These are phyloP conservation scores for Balamuthia mandrillaris DNA, from an alignment of 208 protist species.

Conservation along the genomic window DNA sequence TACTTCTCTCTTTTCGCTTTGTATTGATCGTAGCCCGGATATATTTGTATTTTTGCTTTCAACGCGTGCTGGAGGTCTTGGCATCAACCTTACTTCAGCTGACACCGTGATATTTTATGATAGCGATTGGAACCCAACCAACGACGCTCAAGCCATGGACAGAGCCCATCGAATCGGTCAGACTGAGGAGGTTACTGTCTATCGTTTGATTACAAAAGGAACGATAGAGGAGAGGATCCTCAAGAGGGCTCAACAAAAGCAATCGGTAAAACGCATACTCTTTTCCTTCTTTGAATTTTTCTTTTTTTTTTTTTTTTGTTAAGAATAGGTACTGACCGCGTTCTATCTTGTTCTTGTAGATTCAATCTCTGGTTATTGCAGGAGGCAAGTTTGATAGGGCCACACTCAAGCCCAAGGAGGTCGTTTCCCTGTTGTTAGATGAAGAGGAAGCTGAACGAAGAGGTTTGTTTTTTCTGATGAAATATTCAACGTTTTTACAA, in stretches of 20 bases:
- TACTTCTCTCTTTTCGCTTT: too few relatives aligned
- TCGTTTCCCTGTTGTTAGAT: slow-evolving; percentile 48
- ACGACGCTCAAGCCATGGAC: slow-evolving; percentile 76
- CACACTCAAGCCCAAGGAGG: background rate
- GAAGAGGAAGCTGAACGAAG: too few relatives aligned
- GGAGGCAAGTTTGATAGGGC: slow-evolving; percentile 47
- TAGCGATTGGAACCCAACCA: slow-evolving; percentile 74
- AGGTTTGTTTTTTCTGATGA: too few relatives aligned
- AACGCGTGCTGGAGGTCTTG: slow-evolving; percentile 71
- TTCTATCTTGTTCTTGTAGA: background rate
- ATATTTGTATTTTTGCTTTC: slow-evolving; percentile 64
- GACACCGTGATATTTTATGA: slow-evolving; percentile 76
- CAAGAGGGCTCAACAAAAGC: slow-evolving; percentile 36
- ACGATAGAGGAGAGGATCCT: too few relatives aligned
- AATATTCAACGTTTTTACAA: too few relatives aligned
- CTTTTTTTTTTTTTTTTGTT: background rate
- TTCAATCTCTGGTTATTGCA: slow-evolving; percentile 54
- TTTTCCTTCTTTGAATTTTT: background rate
- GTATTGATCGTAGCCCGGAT: too few relatives aligned
- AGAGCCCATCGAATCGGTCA: too few relatives aligned
- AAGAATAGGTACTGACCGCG: background rate
- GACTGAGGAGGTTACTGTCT: too few relatives aligned
- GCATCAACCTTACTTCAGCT: slow-evolving; percentile 72
- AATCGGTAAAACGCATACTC: slow-evolving; percentile 30
- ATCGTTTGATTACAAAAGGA: too few relatives aligned